Evolutionary conservation across 257 asterid genomes (phyloP), one percentile per base, ranked within the genome.

Genomic region (Plantago elongata): DNA sequence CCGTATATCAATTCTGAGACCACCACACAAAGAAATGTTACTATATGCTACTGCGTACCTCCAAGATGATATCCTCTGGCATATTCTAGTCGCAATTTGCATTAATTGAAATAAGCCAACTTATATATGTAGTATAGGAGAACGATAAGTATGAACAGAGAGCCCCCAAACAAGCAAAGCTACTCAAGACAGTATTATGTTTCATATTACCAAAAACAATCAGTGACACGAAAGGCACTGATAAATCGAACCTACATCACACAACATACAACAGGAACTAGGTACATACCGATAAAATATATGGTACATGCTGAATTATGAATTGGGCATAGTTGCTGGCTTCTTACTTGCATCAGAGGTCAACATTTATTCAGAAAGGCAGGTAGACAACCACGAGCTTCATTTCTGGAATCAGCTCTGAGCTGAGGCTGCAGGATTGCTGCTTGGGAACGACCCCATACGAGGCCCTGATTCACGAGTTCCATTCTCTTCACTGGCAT

Each of bases 381-480:
- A 61, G 64, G 56, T n/a, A n/a, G 43, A 12, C 6, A 51, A 34
- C 11, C 17, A 50, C 13, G 38, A 30, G 45, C 60, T 54, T 43
- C 66, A 54, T 37, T 56, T 45, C 62, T 68, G 29, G 54, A 78
- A 79, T 88, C 83, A 88, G 76, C 78, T 78, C 63, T 79, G 88
- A 46, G 95, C 87, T 9, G 96, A 86, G 72, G 94, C 83, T 10
- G 90, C 88, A 49, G 89, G 87, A 66, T 84, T 84, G 73, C 74
- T 83, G 45, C 77, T 73, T 2, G 87, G 86, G 15, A 81, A 59
- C 2, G 84, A 77, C 27, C 86, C 46, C 51, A 80, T 70, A 67
- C 84, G 94, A 60, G 77, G 34, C 51, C 77, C 74, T n/a, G 69
- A 69, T 16, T 81, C 92, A 40, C 68, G 72, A 48, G 57, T 61